Evolutionary conservation across 192 early-diverging fungal genomes (phyloP).

Genomic region (Thoreauomyces humboldtii): DNA sequence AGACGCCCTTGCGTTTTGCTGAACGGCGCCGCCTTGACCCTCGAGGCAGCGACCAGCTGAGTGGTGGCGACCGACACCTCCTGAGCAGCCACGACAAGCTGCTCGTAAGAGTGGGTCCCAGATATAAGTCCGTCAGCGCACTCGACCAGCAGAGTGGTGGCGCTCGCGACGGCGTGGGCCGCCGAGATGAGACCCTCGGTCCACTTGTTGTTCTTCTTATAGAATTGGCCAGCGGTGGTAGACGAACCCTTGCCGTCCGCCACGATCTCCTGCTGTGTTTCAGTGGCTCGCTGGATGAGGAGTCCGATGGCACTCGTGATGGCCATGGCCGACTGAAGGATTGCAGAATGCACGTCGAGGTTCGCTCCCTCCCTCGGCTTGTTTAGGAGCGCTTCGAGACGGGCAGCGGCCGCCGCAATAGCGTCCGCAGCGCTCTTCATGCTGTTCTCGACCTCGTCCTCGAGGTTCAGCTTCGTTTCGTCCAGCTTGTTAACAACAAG

Average conservation of each 20-base stretch:
- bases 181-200: conserved; percentile 97
- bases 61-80: conserved; percentile 96
- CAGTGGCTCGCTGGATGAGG: conserved; percentile 91
- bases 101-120: conserved; percentile 86
- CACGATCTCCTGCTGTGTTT: conserved; percentile 96
- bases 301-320: conserved; percentile 92
- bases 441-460: conserved; percentile 87
- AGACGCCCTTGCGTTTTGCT: conserved; percentile 91
- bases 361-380: conserved; percentile 76
- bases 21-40: conserved; percentile 91
- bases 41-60: conserved; percentile 91
- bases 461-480: conserved; percentile 72
- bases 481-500: conserved; percentile 65
- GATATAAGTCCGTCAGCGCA: conserved; percentile 93
- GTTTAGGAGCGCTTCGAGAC: conserved; percentile 76
- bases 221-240: conserved; percentile 84
- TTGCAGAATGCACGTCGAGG: conserved; percentile 86
- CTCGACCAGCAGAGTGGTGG: conserved; percentile 90
- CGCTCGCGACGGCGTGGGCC: conserved; percentile 90
- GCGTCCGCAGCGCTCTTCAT: conserved; percentile 89
- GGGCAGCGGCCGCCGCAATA: conserved; percentile 85
- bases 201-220: conserved; percentile 99
- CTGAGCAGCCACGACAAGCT: conserved; percentile 95
- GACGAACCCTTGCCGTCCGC: conserved; percentile 80
- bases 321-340: conserved; percentile 86